Percentiles rank a stretch among this genome's conserved stretches.
These are phyloP conservation scores for Sambucus nigra DNA, from an alignment of 129 eudicot genomes.

Conservation along the genomic window DNA sequence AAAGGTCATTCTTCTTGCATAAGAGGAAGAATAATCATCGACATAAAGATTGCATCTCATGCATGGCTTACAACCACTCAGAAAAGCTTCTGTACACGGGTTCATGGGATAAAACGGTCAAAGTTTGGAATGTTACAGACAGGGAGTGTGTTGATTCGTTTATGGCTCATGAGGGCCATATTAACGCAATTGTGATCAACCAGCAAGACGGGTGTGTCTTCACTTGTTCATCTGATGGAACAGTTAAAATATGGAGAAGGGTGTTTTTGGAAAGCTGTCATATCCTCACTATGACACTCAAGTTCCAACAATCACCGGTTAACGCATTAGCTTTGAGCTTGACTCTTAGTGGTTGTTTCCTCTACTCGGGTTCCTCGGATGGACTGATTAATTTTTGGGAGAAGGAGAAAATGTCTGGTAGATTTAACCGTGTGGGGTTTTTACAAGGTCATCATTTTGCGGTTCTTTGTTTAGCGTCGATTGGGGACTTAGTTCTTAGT, in stretches of 20 bases:
- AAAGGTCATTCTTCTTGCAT: conserved; percentile 2
- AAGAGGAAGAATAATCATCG: conserved; percentile 9
- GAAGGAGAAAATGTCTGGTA: conserved; percentile 9
- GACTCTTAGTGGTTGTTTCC: conserved; percentile 1
- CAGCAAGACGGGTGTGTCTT: conserved; percentile 20
- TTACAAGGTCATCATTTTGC: conserved; percentile 16
- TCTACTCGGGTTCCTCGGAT: conserved; percentile 20
- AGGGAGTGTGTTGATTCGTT: conserved; percentile 16
- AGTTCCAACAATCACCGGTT: conserved; percentile 13
- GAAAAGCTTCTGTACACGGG: conserved; percentile 17
- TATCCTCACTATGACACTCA: conserved; percentile 11
- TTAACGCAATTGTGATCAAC: conserved; percentile 17
- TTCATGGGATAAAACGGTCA: conserved; percentile 15
- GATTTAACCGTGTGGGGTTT: conserved; percentile 14
- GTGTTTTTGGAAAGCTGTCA: conserved; percentile 8
- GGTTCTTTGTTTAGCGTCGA: conserved; percentile 15
- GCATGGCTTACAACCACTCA: conserved; percentile 16
- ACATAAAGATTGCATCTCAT: conserved; percentile 13
- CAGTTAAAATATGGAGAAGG: conserved; percentile 18
- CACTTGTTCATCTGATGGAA: conserved; percentile 15
- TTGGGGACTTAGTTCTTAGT: conserved; percentile 11
- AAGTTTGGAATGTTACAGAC: conserved; percentile 13
- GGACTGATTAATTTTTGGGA: conserved; percentile 17
- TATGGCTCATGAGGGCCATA: conserved; percentile 14
- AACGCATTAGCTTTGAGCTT: conserved; percentile 16